Conservation (phyloP, 805 yeast genomes). For the Komagataella ulmi region DNA sequence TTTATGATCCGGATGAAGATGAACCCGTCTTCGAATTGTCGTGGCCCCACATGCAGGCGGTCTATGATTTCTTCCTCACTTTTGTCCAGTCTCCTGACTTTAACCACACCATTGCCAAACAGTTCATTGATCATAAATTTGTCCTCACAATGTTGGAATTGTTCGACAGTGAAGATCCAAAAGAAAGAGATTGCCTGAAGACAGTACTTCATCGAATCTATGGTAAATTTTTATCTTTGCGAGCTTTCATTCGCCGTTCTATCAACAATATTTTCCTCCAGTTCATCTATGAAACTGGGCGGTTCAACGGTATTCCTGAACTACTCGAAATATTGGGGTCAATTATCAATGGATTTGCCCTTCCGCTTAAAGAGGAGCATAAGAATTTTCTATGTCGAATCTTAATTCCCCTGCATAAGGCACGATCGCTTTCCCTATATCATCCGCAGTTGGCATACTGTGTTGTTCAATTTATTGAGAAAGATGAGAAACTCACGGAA, state of each 20-base stretch:
- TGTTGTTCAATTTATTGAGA: slow-evolving; percentile 90
- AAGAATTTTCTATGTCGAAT: slow-evolving; percentile 80
- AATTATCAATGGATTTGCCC: slow-evolving; percentile 93
- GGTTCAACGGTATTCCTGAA: slow-evolving; percentile 94
- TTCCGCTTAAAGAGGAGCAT: slow-evolving; percentile 95
- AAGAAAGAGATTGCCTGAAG: slow-evolving; percentile 90
- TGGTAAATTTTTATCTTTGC: slow-evolving; percentile 81
- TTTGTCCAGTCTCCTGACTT: slow-evolving; percentile 93
- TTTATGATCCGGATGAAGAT: slow-evolving; percentile 96
- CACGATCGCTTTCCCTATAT: slow-evolving; percentile 74
- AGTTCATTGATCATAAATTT: slow-evolving; percentile 85
- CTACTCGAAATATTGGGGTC: slow-evolving; percentile 89
- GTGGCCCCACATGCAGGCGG: slow-evolving; percentile 98
- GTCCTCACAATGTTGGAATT: slow-evolving; percentile 70
- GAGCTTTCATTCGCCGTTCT: slow-evolving; percentile 84
- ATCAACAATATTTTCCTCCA: slow-evolving; percentile 87
- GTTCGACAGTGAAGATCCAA: slow-evolving; percentile 92
- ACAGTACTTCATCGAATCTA: slow-evolving; percentile 93
- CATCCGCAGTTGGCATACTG: slow-evolving; percentile 97
- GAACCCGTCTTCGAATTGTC: slow-evolving; percentile 94
- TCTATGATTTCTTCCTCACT: slow-evolving; percentile 85
- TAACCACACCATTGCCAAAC: slow-evolving; percentile 85
- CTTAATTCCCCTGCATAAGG: slow-evolving; percentile 85
- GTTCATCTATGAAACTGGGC: slow-evolving; percentile 87
- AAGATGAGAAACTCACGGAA: slow-evolving; percentile 84